These are phyloP conservation scores for Fusarium tjaetaba DNA, from an alignment of 2,329 filamentous ascomycete species.

Conservation along the genomic window DNA sequence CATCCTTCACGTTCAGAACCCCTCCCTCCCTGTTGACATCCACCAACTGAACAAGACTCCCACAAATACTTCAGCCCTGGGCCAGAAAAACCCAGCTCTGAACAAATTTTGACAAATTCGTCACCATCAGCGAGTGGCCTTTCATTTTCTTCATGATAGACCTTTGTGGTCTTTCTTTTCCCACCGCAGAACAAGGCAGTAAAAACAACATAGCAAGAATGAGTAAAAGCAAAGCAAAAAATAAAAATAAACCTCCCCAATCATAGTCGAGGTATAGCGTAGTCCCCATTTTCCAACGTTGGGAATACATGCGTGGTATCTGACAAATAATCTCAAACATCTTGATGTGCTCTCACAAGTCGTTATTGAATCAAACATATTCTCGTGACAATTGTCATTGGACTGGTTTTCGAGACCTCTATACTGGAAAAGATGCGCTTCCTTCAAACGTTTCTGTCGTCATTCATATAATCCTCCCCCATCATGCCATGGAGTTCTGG, in stretches of 20 bases:
- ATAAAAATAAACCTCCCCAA: neutral
- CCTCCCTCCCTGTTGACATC: neutral
- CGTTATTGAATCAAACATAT: constrained; percentile 34
- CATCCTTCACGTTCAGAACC: neutral
- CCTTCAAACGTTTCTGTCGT: constrained; percentile 33
- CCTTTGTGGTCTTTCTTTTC: neutral
- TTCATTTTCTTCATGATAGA: constrained; percentile 7
- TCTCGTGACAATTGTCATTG: constrained; percentile 28
- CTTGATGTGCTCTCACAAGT: constrained; percentile 14
- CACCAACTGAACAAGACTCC: constrained; percentile 4
- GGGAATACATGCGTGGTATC: constrained; percentile 43
- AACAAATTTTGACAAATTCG: neutral
- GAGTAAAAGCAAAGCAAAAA: constrained; percentile 10
- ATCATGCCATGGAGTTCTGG: neutral
- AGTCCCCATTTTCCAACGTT: neutral
- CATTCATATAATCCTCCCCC: constrained; percentile 21
- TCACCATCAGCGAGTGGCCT: neutral
- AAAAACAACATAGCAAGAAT: constrained; percentile 16
- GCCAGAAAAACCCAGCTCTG: neutral
- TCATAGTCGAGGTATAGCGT: neutral
- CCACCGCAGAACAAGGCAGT: neutral
- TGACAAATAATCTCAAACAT: constrained; percentile 36
- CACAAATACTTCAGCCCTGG: constrained; percentile 1
- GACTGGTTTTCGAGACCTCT: constrained; percentile 34
- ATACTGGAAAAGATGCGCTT: constrained; percentile 32